Conservation (phyloP, 768 basidiomycete species). For the Rhizopogon salebrosus region DNA sequence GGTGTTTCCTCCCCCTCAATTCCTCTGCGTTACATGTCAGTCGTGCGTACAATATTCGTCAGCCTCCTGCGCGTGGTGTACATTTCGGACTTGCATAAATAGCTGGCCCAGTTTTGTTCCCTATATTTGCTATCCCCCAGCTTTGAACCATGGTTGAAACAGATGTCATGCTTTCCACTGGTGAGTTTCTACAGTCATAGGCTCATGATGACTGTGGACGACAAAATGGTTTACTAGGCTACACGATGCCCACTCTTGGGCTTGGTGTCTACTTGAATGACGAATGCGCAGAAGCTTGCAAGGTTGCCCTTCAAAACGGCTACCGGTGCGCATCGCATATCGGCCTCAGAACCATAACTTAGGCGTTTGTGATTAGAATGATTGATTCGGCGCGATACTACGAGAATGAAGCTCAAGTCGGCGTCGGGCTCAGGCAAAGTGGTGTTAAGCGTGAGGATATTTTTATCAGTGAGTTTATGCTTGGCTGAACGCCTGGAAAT, state of each 20-base stretch:
- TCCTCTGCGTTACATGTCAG: not conserved
- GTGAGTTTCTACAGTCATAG: not conserved
- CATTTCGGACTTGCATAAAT: not conserved
- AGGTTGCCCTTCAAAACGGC: conserved; percentile 5
- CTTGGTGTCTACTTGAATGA: conserved; percentile 10
- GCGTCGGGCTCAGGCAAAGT: conserved; percentile 45
- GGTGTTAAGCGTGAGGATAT: conserved; percentile 45
- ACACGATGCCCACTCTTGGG: conserved; percentile 11
- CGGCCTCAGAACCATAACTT: not conserved
- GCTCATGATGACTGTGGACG: not conserved
- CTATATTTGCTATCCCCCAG: too few species aligned
- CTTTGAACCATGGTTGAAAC: not conserved
- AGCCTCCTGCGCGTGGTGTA: not conserved
- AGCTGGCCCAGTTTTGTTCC: not conserved
- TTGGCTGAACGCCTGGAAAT: not conserved
- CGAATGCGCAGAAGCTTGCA: conserved; percentile 6
- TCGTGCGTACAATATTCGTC: not conserved
- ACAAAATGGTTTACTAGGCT: not conserved
- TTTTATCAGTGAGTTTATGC: conserved; percentile 47
- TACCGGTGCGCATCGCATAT: conserved; percentile 3
- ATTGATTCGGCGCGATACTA: conserved; percentile 63
- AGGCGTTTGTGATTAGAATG: conserved; percentile 6
- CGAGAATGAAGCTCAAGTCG: conserved; percentile 52
- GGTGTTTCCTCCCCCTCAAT: not conserved
- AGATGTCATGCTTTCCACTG: not conserved